These are phyloP conservation scores for Chiua sp. DNA, from an alignment of 1,284 basidiomycete genomes.

Conservation along the genomic window DNA sequence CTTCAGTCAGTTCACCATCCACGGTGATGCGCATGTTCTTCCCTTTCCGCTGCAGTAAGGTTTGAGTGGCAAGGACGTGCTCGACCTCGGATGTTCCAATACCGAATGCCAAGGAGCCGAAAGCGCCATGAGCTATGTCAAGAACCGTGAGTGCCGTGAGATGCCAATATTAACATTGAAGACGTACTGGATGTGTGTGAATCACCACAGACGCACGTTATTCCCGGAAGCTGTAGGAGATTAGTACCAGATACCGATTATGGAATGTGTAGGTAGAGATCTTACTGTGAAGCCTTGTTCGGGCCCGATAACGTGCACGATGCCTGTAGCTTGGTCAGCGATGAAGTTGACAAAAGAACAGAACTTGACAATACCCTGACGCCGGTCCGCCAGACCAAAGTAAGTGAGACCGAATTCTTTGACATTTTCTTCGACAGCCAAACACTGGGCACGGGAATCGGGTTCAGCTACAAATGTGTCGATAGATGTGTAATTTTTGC, in stretches of 20 bases:
- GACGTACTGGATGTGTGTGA: slow-evolving; percentile 89
- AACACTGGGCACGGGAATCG: slow-evolving; percentile 91
- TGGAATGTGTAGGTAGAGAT: not conserved
- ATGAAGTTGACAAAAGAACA: not conserved
- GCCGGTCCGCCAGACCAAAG: slow-evolving; percentile 91
- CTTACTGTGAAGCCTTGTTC: slow-evolving; percentile 94
- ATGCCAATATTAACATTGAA: not conserved
- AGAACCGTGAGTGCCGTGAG: slow-evolving; percentile 4
- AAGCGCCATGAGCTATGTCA: slow-evolving; percentile 86
- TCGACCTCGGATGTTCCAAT: slow-evolving; percentile 98
- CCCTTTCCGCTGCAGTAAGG: slow-evolving; percentile 88
- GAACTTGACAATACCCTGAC: slow-evolving; percentile 68
- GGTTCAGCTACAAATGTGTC: slow-evolving; percentile 85
- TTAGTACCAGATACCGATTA: not conserved
- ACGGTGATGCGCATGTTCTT: slow-evolving; percentile 98
- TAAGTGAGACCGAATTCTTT: slow-evolving; percentile 96
- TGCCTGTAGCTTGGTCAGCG: slow-evolving; percentile 56
- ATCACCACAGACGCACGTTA: slow-evolving; percentile 96
- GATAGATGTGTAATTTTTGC: slow-evolving; percentile 84
- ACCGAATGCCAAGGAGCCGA: slow-evolving; percentile 95
- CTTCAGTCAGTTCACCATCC: slow-evolving; percentile 85
- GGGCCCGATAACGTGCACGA: slow-evolving; percentile 96
- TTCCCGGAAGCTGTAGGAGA: slow-evolving; percentile 78
- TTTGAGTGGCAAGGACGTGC: slow-evolving; percentile 96
- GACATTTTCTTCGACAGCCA: slow-evolving; percentile 93